Percentiles rank a stretch among this genome's conserved stretches.
Evolutionary conservation across 805 yeast genomes (phyloP).

Genomic region (Sungouiozyma intestinalis): DNA sequence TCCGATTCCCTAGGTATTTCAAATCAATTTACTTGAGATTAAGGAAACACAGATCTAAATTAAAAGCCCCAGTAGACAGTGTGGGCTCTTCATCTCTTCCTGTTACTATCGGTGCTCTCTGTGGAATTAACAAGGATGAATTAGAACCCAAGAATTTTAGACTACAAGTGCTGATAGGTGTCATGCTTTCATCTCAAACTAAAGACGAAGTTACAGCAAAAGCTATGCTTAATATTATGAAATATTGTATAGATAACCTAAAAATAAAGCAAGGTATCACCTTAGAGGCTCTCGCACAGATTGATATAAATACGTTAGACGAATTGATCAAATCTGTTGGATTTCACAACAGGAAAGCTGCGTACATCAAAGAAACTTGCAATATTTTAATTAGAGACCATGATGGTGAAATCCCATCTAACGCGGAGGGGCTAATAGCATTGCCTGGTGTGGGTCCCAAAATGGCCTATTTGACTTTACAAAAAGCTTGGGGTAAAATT

Average conservation of each 20-base stretch:
- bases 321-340: conserved; percentile 69
- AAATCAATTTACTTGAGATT: conserved; percentile 43
- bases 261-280: conserved; percentile 39
- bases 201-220: conserved; percentile 76
- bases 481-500: conserved; percentile 66
- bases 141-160: conserved; percentile 36
- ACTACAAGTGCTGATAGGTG: conserved; percentile 64
- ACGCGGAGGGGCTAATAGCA: conserved; percentile 47
- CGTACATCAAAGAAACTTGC: conserved; percentile 53
- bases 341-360: conserved; percentile 73
- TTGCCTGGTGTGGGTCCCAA: conserved; percentile 95
- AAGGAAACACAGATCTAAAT: conserved; percentile 52
- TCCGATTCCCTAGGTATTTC: conserved; percentile 38
- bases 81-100: conserved; percentile 72
- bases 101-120: conserved; percentile 27
- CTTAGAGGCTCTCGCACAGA: conserved; percentile 40
- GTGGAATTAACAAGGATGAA: conserved; percentile 17
- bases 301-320: conserved; percentile 51
- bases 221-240: conserved; percentile 56
- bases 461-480: conserved; percentile 78
- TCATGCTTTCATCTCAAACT: conserved; percentile 87
- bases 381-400: conserved; percentile 39
- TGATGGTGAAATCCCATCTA: conserved; percentile 65
- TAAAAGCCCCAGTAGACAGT: conserved; percentile 77
- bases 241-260: conserved; percentile 35